A percentile compares a stretch with the other conserved stretches of the same genome.
Conservation (phyloP, 1,139 yeast genomes). For the Geotrichum cucujoidarum region DNA sequence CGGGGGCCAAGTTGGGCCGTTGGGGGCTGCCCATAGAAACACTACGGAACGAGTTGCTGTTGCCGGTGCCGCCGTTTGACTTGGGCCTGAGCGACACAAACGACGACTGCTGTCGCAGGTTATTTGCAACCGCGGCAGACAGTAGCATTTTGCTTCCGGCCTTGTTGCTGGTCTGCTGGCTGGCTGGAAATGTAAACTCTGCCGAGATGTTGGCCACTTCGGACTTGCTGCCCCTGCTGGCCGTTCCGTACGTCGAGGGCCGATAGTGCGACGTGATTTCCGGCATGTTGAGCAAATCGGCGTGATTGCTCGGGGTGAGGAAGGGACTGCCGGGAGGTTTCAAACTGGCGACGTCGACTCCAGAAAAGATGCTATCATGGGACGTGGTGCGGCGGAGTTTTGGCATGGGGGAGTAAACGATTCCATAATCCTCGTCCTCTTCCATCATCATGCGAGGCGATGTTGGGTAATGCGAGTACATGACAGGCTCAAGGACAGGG, state of each 20-base stretch:
- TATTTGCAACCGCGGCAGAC: constrained; percentile 22
- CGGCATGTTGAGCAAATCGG: neutral
- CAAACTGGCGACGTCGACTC: constrained; percentile 7
- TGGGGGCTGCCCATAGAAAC: neutral
- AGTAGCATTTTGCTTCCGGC: constrained; percentile 18
- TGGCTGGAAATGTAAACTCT: constrained; percentile 13
- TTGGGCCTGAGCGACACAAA: neutral
- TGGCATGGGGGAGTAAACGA: constrained; percentile 8
- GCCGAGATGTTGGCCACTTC: constrained; percentile 8
- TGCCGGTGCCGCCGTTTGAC: no score
- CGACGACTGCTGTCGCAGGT: constrained; percentile 4
- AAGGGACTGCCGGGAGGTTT: neutral
- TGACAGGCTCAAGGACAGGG: constrained; percentile 6
- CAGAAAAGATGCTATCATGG: constrained; percentile 23
- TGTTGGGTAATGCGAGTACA: constrained; percentile 12
- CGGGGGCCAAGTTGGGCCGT: neutral
- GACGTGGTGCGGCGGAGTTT: constrained; percentile 19
- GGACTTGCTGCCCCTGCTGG: constrained; percentile 4
- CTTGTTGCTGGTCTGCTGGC: constrained; percentile 2
- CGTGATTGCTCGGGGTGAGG: neutral
- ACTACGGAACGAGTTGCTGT: neutral
- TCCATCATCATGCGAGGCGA: constrained; percentile 9
- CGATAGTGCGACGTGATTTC: constrained; percentile 7
- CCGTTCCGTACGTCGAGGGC: neutral
- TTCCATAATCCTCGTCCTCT: constrained; percentile 1